phyloP scores from a whole-genome alignment of 23 red algal genomes.

The Chondrus crispus region DNA sequence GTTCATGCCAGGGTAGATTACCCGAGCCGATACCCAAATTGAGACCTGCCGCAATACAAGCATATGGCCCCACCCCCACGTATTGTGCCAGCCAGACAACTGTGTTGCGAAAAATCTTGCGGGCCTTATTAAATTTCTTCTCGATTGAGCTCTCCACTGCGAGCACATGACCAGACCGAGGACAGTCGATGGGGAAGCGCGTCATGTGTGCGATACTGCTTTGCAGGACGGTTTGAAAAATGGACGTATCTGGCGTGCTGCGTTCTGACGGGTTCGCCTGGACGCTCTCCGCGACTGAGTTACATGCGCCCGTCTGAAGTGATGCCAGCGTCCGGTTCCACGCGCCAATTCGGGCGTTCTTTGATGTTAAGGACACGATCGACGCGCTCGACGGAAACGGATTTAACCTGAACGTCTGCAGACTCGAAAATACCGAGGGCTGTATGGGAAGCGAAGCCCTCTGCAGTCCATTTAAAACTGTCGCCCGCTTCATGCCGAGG shows the following conservation, averaged over 20 bases:
- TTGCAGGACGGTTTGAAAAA: constrained; percentile 20
- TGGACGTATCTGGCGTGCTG: no score
- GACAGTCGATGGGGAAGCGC: constrained; percentile 8
- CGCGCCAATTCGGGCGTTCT: constrained; percentile 19
- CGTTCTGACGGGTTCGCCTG: no score
- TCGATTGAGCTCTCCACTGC: constrained; percentile 16
- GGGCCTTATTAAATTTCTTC: no score
- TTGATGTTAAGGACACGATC: constrained; percentile 32
- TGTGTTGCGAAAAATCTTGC: constrained; percentile 28
- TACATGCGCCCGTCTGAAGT: constrained; percentile 63
- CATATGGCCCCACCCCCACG: constrained; percentile 1
- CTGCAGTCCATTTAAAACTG: constrained; percentile 46
- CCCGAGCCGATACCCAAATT: constrained; percentile 26
- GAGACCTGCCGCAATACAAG: background rate
- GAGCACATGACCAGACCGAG: constrained; percentile 29
- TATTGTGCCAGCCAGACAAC: constrained; percentile 21
- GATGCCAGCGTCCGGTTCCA: constrained; percentile 69
- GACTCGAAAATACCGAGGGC: constrained; percentile 69
- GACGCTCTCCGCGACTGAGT: no score
- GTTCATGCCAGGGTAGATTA: constrained; percentile 66
- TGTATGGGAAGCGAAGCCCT: constrained; percentile 25
- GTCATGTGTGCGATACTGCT: constrained; percentile 9
- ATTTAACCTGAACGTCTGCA: constrained; percentile 42
- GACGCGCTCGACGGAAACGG: constrained; percentile 1
- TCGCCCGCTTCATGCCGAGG: constrained; percentile 43